A percentile compares a stretch with the other conserved stretches of the same genome.
These are phyloP conservation scores for Cucumis hystrix DNA, from an alignment of 306 rosid genomes.

Conservation along the genomic window DNA sequence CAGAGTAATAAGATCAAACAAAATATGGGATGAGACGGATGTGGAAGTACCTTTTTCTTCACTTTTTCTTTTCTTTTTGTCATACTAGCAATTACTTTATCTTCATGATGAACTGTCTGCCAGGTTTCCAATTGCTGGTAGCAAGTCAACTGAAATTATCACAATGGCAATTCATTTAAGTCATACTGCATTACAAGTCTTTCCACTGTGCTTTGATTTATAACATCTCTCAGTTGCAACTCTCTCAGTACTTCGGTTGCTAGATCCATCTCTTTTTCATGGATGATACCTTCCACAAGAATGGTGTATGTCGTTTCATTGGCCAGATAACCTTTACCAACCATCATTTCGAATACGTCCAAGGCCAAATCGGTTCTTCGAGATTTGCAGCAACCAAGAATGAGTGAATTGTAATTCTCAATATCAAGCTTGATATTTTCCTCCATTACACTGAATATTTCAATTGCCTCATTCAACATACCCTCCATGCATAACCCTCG, in stretches of 20 bases:
- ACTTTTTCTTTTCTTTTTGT: no score
- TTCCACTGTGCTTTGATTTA: constrained; percentile 55
- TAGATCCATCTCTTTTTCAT: constrained; percentile 48
- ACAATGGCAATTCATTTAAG: constrained; percentile 28
- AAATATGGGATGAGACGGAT: not conserved
- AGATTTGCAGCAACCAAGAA: constrained; percentile 66
- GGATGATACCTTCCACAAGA: constrained; percentile 74
- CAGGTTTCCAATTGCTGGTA: not conserved
- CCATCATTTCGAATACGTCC: constrained; percentile 52
- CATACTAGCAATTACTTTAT: not conserved
- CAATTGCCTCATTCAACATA: constrained; percentile 71
- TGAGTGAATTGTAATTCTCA: constrained; percentile 70
- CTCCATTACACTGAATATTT: constrained; percentile 64
- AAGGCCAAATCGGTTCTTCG: constrained; percentile 46
- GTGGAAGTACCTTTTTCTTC: not conserved
- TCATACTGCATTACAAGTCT: constrained; percentile 64
- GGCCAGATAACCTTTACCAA: constrained; percentile 51
- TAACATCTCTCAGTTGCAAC: constrained; percentile 32
- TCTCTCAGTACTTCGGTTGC: constrained; percentile 50
- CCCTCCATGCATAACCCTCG: constrained; percentile 86
- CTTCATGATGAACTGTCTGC: not conserved
- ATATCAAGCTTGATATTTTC: constrained; percentile 43
- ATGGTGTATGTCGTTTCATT: constrained; percentile 67
- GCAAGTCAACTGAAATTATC: constrained; percentile 1
- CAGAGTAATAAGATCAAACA: not conserved